These are phyloP conservation scores for Tulasnella sp. DNA, from an alignment of 768 basidiomycete genomes.

Conservation along the genomic window DNA sequence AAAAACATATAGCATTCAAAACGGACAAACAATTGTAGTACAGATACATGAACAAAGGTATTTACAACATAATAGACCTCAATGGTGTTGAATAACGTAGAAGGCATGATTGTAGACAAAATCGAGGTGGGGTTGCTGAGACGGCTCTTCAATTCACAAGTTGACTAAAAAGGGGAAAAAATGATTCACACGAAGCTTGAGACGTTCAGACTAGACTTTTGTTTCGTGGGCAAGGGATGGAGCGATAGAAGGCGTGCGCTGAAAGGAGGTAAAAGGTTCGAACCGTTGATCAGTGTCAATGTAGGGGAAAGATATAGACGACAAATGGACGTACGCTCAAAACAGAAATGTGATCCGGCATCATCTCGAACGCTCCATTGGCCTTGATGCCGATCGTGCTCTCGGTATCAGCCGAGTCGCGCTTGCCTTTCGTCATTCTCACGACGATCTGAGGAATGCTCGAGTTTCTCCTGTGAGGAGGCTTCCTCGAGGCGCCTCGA, in stretches of 20 bases:
- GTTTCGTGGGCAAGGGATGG: not conserved
- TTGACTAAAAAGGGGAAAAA: not conserved
- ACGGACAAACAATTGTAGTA: not conserved
- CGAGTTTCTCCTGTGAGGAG: not conserved
- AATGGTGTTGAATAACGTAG: not conserved
- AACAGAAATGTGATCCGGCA: conserved; percentile 1
- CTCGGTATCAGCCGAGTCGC: conserved; percentile 15
- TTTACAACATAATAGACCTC: not conserved
- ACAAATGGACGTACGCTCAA: not conserved
- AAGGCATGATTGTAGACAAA: not conserved
- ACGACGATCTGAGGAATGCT: not conserved
- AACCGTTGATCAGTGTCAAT: not conserved
- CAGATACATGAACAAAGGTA: not conserved
- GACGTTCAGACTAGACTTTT: not conserved
- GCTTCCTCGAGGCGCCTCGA: not conserved
- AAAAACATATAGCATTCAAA: not conserved
- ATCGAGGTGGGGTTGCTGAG: not conserved
- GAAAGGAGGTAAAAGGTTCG: not conserved
- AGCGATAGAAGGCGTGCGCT: not conserved
- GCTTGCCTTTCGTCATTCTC: not conserved
- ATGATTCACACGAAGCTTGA: not conserved
- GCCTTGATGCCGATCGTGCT: conserved; percentile 1
- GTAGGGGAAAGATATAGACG: not conserved
- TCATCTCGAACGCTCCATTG: conserved; percentile 15
- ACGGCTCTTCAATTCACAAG: not conserved